These are phyloP conservation scores for Hibiscus mutabilis DNA, from an alignment of 345 rosid species.

Conservation along the genomic window DNA sequence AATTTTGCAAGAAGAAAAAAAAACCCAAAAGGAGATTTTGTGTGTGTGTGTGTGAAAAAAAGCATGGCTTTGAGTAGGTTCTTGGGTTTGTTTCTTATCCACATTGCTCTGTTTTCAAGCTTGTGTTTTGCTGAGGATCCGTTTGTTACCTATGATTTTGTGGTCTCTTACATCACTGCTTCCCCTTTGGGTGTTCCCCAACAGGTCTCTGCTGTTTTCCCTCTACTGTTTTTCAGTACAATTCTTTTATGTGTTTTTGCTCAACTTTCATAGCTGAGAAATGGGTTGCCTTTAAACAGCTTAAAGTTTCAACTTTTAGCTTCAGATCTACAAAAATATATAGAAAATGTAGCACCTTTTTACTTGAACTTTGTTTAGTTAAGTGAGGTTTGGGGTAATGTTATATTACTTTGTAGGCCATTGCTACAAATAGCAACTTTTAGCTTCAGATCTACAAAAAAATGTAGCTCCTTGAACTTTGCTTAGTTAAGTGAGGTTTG, in stretches of 20 bases:
- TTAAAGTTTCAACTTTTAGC: conserved; percentile 34
- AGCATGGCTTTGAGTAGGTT: conserved; percentile 47
- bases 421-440: conserved; percentile 33
- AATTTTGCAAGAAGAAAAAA: conserved; percentile 1
- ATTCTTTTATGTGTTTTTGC: conserved; percentile 18
- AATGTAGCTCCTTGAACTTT: too few relatives aligned
- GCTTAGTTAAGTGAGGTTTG: too few relatives aligned
- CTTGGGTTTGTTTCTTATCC: conserved; percentile 42
- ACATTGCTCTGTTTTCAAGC: conserved; percentile 40
- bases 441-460: too few relatives aligned
- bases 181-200: conserved; percentile 97
- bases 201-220: conserved; percentile 49
- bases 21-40: not conserved
- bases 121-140: conserved; percentile 74
- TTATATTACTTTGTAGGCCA: conserved; percentile 51
- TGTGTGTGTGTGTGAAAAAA: not conserved
- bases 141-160: conserved; percentile 52
- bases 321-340: conserved; percentile 35
- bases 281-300: conserved; percentile 19
- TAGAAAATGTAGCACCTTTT: conserved; percentile 9
- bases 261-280: conserved; percentile 12
- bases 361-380: conserved; percentile 7
- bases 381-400: conserved; percentile 5
- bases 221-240: conserved; percentile 1
- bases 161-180: conserved; percentile 88